phyloP scores from a whole-genome alignment of 139 green algal species.

The Edaphochlamys debaryana region DNA sequence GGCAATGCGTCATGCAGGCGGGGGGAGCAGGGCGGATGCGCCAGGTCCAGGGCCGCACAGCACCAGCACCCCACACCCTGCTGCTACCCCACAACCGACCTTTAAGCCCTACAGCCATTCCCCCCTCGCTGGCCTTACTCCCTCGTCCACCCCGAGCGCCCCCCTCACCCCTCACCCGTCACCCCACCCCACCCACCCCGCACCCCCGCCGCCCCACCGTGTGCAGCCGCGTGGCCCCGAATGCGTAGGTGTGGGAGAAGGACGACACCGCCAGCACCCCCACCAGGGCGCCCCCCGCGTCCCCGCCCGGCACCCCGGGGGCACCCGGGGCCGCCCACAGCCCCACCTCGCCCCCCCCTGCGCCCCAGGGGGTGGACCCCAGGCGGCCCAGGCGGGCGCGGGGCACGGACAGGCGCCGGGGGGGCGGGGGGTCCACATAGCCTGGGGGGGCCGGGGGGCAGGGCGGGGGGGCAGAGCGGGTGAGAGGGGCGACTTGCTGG shows the following conservation, averaged over 20 bases:
- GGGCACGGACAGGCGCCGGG: no score
- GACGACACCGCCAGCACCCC: background rate
- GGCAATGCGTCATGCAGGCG: background rate
- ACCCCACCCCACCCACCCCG: no score
- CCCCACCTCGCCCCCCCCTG: background rate
- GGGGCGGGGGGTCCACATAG: background rate
- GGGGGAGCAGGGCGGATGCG: background rate
- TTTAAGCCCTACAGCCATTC: no score
- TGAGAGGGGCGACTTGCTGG: no score
- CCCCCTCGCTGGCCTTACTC: no score
- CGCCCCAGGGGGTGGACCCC: no score
- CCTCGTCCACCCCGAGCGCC: no score
- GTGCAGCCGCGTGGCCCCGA: conserved; percentile 3
- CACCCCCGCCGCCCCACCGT: no score
- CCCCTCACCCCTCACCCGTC: no score
- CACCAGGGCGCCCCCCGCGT: background rate
- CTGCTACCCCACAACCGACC: background rate
- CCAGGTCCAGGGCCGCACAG: background rate
- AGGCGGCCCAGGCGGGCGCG: no score
- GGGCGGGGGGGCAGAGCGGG: no score
- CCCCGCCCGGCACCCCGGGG: background rate
- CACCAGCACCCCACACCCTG: no score
- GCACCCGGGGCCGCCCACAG: conserved; percentile 1
- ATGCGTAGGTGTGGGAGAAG: conserved; percentile 19
- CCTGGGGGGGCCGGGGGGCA: background rate